Percentiles rank a stretch among this genome's conserved stretches.
These are phyloP conservation scores for Monosporascus sp. DNA, from an alignment of 2,329 filamentous ascomycete species.

Conservation along the genomic window DNA sequence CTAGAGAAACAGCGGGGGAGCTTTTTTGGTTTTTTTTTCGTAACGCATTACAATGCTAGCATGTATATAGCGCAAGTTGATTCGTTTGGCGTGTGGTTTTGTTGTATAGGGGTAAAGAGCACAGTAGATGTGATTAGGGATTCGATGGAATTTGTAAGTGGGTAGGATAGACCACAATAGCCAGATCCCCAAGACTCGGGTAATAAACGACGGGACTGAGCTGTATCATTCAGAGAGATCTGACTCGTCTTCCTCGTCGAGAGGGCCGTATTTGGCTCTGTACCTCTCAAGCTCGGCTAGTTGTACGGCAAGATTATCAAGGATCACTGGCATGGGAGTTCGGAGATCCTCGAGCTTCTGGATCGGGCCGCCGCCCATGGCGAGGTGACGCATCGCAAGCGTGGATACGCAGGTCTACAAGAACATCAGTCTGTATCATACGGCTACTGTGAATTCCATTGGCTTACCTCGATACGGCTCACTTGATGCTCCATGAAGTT, in stretches of 20 bases:
- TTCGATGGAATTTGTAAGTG: too few species aligned
- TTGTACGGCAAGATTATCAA: constrained; percentile 55
- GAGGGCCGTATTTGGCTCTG: constrained; percentile 45
- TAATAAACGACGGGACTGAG: too few species aligned
- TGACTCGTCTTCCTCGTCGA: constrained; percentile 23
- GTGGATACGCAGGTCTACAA: constrained; percentile 73
- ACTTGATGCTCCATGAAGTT: constrained; percentile 94
- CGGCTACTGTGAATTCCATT: neutral
- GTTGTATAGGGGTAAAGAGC: too few species aligned
- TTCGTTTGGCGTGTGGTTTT: too few species aligned
- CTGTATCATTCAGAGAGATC: too few species aligned
- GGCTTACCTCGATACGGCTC: constrained; percentile 83
- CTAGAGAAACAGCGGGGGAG: too few species aligned
- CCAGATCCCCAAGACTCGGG: too few species aligned
- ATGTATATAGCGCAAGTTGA: too few species aligned
- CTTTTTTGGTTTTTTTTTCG: too few species aligned
- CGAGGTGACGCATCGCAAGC: constrained; percentile 71
- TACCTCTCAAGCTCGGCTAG: constrained; percentile 60
- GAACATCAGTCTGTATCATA: neutral
- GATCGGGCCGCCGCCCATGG: constrained; percentile 60
- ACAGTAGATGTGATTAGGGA: too few species aligned
- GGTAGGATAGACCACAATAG: too few species aligned
- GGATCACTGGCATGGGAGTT: constrained; percentile 69
- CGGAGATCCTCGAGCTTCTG: constrained; percentile 65
- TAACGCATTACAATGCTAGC: too few species aligned